These are phyloP conservation scores for Parmelia sp. DNA, from an alignment of 495 filamentous ascomycete species.

Conservation along the genomic window DNA sequence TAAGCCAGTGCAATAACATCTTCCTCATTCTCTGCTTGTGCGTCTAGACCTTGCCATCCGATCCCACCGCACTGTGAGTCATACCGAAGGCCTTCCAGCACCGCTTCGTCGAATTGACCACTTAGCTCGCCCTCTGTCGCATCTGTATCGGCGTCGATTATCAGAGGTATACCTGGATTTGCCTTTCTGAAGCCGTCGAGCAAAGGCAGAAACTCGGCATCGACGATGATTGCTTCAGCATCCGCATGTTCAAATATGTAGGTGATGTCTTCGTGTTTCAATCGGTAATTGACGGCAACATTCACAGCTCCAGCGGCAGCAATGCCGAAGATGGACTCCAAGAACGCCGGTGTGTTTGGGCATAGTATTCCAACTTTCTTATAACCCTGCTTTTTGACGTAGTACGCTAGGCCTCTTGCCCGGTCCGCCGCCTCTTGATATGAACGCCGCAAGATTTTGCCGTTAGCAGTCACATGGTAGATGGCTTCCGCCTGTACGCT, in stretches of 20 bases:
- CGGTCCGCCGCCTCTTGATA: conserved; percentile 81
- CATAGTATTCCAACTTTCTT: conserved; percentile 73
- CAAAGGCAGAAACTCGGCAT: conserved; percentile 66
- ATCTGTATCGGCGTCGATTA: conserved; percentile 84
- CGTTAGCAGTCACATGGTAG: conserved; percentile 79
- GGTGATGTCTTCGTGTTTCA: conserved; percentile 78
- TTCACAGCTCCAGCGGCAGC: conserved; percentile 76
- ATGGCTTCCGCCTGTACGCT: conserved; percentile 64
- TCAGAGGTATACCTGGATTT: conserved; percentile 56
- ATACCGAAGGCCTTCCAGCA: conserved; percentile 69
- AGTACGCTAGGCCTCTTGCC: conserved; percentile 81
- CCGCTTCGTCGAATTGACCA: conserved; percentile 77
- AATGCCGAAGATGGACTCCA: conserved; percentile 86
- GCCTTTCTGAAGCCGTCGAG: conserved; percentile 55
- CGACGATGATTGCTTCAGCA: conserved; percentile 82
- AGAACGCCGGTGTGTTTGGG: conserved; percentile 90
- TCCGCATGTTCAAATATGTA: conserved; percentile 87
- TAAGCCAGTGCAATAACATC: conserved; percentile 78
- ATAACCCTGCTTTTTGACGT: conserved; percentile 61
- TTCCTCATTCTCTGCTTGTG: conserved; percentile 66
- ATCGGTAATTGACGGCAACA: conserved; percentile 81
- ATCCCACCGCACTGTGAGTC: conserved; percentile 54
- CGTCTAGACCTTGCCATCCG: conserved; percentile 73
- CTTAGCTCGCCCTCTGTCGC: conserved; percentile 62
- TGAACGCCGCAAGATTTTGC: conserved; percentile 60